Conservation (phyloP, 345 rosid species). For the Reutealis trisperma region DNA sequence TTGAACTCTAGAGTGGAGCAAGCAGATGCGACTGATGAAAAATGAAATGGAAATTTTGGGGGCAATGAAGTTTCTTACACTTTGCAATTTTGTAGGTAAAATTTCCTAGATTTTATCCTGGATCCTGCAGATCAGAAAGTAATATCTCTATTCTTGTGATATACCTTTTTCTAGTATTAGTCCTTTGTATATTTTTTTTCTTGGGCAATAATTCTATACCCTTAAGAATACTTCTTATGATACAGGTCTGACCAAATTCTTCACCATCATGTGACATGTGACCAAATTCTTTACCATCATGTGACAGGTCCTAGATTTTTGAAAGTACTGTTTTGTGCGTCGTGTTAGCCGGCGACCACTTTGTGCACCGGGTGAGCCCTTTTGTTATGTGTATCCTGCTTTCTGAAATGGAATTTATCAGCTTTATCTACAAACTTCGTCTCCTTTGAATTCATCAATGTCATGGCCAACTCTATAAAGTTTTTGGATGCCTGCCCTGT, state of each 20-base stretch:
- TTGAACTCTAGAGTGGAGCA: constrained; percentile 35
- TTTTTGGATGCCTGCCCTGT: not conserved
- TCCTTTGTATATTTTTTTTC: not conserved
- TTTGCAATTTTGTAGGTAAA: constrained; percentile 26
- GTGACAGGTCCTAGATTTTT: not conserved
- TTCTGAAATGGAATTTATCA: not conserved
- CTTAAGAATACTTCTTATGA: not conserved
- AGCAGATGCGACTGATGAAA: constrained; percentile 24
- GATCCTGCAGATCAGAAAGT: not conserved
- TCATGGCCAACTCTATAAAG: not conserved
- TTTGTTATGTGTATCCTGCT: not conserved
- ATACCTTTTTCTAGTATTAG: not conserved
- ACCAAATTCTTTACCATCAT: not conserved
- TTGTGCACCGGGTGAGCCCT: too few relatives aligned
- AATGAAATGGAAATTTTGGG: constrained; percentile 22
- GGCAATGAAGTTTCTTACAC: constrained; percentile 14
- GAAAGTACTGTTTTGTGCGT: not conserved
- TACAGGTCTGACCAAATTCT: constrained; percentile 5
- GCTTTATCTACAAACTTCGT: not conserved
- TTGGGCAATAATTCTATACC: not conserved
- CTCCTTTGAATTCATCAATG: not conserved
- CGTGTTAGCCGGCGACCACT: not conserved
- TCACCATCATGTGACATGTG: not conserved
- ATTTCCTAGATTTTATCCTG: constrained; percentile 7
- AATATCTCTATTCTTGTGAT: not conserved